These are phyloP conservation scores for Elaeagnus macrophylla DNA, from an alignment of 306 rosid genomes.

Conservation along the genomic window DNA sequence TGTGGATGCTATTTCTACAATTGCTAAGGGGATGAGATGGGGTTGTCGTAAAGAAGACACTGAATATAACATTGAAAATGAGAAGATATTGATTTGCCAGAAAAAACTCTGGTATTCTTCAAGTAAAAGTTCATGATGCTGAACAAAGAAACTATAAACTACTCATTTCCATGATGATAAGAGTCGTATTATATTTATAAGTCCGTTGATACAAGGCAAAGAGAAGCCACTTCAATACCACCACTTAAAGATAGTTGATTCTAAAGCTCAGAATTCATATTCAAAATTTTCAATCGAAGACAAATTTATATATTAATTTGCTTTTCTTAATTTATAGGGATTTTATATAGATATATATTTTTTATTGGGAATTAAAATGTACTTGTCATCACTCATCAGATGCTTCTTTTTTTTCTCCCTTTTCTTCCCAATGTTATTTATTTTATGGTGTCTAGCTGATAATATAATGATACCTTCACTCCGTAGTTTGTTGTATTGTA, in stretches of 20 bases:
- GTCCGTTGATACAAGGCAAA: slow-evolving; percentile 24
- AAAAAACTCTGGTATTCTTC: slow-evolving; percentile 82
- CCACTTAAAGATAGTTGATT: slow-evolving; percentile 39
- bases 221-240: slow-evolving; percentile 39
- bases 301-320: slow-evolving; percentile 52
- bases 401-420: slow-evolving; percentile 6
- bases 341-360: slow-evolving; percentile 31
- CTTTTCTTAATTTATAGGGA: slow-evolving; percentile 33
- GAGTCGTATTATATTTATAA: slow-evolving; percentile 16
- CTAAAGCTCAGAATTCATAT: slow-evolving; percentile 6
- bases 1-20: slow-evolving; percentile 55
- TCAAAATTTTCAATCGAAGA: slow-evolving; percentile 36
- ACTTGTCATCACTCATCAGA: slow-evolving; percentile 16
- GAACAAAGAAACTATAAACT: slow-evolving; percentile 11
- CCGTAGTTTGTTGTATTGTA: too few relatives aligned
- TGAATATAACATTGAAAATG: slow-evolving; percentile 53
- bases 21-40: slow-evolving; percentile 78
- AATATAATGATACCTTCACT: too few relatives aligned
- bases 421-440: slow-evolving; percentile 4
- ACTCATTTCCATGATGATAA: slow-evolving; percentile 15
- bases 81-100: slow-evolving; percentile 87
- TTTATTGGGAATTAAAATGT: slow-evolving; percentile 42
- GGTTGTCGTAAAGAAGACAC: slow-evolving; percentile 69
- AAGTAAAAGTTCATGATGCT: slow-evolving; percentile 39
- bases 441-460: too few relatives aligned